Evolutionary conservation across 2,329 filamentous ascomycete species (phyloP), one percentile per base, ranked within the genome.

Genomic region (Capronia coronata): DNA sequence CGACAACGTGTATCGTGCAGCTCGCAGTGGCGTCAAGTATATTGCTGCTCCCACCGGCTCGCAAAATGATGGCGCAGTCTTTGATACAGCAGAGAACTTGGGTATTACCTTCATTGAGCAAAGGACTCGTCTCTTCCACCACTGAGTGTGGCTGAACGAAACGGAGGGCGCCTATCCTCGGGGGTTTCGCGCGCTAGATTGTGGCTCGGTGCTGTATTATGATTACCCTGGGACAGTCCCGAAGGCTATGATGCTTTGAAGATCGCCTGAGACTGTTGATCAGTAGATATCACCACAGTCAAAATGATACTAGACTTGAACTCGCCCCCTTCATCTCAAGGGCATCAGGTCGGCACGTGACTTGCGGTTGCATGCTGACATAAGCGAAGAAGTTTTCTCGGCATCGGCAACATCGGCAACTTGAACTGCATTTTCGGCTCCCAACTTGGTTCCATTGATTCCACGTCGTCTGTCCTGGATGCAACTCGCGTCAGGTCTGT

Each of bases 91-190:
- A 3, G 88, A 95, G 75, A 88, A 91, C 74, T 75, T 94, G 57
- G 86, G 84, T 48, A 94, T 97, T 63, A 89, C 85, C 38, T 96
- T 97, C 71, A 86, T 97, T 30, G 89, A 98, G 77, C 93, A 98
- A 77, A 88, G 85, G 67, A 84, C 86, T 52, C 82, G 93, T 61
- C 77, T 97, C 58, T 97, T 97, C 83, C 91, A 96, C 71, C 91
- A 97, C 72, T 97, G 50, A 43, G 25, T 38, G n/a, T n/a, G n/a
- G n/a, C n/a, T n/a, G n/a, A 32, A 11, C 29, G 29, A n/a, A n/a
- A 32, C 29, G n/a, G n/a, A n/a, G n/a, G n/a, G n/a, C n/a, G n/a
- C n/a, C n/a, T n/a, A n/a, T n/a, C n/a, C n/a, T n/a, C n/a, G n/a
- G n/a, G n/a, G n/a, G n/a, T n/a, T n/a, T n/a, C n/a, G n/a, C n/a